Evolutionary conservation across 495 filamentous ascomycete genomes (phyloP).

Genomic region (Echria macrotheca): DNA sequence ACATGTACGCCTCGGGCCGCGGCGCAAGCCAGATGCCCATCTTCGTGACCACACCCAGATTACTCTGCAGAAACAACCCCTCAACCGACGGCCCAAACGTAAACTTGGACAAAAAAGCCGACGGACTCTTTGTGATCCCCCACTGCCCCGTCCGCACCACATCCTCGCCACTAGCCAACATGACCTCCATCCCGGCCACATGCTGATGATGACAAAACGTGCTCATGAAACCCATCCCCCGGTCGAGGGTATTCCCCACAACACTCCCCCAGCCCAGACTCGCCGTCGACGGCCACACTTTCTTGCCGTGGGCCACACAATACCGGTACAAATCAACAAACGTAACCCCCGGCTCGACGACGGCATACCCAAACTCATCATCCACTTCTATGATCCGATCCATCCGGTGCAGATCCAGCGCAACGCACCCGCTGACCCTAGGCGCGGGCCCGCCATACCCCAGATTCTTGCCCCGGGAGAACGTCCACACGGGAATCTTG

Average conservation of each 20-base stretch:
- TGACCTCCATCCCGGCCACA: slow-evolving; percentile 45
- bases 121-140: slow-evolving; percentile 38
- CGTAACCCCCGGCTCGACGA: slow-evolving; percentile 53
- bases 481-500: slow-evolving; percentile 47
- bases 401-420: slow-evolving; percentile 52
- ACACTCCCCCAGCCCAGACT: slow-evolving; percentile 55
- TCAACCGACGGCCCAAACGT: slow-evolving; percentile 45
- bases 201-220: slow-evolving; percentile 45
- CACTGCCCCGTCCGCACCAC: slow-evolving; percentile 47
- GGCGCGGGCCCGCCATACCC: slow-evolving; percentile 55
- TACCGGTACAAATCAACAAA: slow-evolving; percentile 50
- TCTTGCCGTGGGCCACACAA: slow-evolving; percentile 42
- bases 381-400: slow-evolving; percentile 52
- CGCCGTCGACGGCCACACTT: slow-evolving; percentile 50
- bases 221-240: slow-evolving; percentile 41
- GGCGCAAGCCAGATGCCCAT: slow-evolving; percentile 43
- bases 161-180: slow-evolving; percentile 44
- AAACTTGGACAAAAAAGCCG: slow-evolving; percentile 41
- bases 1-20: slow-evolving; percentile 46
- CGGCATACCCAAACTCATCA: slow-evolving; percentile 45
- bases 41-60: slow-evolving; percentile 46
- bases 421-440: slow-evolving; percentile 45
- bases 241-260: slow-evolving; percentile 46
- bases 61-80: slow-evolving; percentile 46
- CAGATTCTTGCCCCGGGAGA: slow-evolving; percentile 49